These are phyloP conservation scores for Scleroderma citrinum DNA, from an alignment of 768 basidiomycete genomes.

Conservation along the genomic window DNA sequence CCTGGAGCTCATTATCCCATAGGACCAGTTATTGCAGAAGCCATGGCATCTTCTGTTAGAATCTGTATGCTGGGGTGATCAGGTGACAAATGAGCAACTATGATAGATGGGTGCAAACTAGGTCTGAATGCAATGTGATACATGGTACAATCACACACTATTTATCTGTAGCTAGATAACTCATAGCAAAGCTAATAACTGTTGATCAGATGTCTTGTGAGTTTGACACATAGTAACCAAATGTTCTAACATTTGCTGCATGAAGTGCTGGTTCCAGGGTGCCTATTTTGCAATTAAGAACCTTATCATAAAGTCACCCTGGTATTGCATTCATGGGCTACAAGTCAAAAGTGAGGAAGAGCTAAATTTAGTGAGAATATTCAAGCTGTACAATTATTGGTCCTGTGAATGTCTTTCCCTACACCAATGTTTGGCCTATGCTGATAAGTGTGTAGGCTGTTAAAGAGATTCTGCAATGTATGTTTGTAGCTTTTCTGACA, in stretches of 20 bases:
- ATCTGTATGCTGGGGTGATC: too few relatives aligned
- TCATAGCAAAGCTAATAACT: too few relatives aligned
- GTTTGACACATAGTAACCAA: too few relatives aligned
- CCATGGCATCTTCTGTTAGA: constrained; percentile 46
- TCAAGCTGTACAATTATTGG: constrained; percentile 98
- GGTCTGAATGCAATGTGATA: too few relatives aligned
- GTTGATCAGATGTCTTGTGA: too few relatives aligned
- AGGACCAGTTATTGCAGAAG: constrained; percentile 81
- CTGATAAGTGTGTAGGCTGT: constrained; percentile 69
- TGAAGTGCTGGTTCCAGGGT: constrained; percentile 42
- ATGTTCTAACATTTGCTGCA: too few relatives aligned
- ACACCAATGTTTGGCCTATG: constrained; percentile 5
- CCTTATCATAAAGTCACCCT: constrained; percentile 96
- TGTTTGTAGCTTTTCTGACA: not conserved
- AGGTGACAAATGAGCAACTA: too few relatives aligned
- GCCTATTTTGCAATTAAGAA: constrained; percentile 83
- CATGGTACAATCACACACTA: too few relatives aligned
- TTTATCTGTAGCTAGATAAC: too few relatives aligned
- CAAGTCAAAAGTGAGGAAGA: constrained; percentile 91
- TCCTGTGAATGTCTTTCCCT: constrained; percentile 58
- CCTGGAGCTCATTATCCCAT: constrained; percentile 88
- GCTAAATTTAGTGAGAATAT: constrained; percentile 82
- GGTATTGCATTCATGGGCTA: constrained; percentile 97
- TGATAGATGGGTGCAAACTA: too few relatives aligned
- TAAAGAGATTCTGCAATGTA: constrained; percentile 48